phyloP scores from a whole-genome alignment of 371 early-diverging fungal species.

The Cokeromyces recurvatus region DNA sequence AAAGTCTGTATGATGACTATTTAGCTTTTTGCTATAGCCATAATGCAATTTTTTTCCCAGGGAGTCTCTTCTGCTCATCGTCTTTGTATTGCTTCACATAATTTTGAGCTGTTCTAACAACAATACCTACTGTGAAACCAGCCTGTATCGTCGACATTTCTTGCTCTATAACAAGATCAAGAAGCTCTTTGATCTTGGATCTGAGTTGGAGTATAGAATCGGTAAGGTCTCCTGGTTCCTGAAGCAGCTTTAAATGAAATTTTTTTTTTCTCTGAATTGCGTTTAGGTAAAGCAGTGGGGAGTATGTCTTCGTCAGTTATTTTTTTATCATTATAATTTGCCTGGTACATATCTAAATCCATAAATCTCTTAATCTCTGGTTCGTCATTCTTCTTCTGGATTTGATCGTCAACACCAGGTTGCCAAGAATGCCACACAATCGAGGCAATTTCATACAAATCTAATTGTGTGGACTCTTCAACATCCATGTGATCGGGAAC shows the following conservation, averaged over 20 bases:
- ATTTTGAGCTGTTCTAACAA: too few species aligned
- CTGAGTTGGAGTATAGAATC: conserved; percentile 5
- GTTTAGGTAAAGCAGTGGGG: neutral
- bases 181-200: conserved; percentile 15
- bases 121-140: too few species aligned
- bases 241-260: too few species aligned
- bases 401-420: too few species aligned
- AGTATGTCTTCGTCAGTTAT: neutral
- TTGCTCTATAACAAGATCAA: conserved; percentile 13
- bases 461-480: neutral
- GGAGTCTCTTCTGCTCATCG: too few species aligned
- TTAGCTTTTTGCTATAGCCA: too few species aligned
- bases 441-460: conserved; percentile 2
- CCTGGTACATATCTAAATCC: conserved; percentile 5
- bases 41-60: too few species aligned
- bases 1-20: too few species aligned
- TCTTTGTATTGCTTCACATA: too few species aligned
- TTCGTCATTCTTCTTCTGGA: neutral
- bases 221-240: conserved; percentile 1
- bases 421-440: conserved; percentile 12
- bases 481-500: conserved; percentile 5
- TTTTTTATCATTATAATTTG: neutral
- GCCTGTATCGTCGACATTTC: too few species aligned
- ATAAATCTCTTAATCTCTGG: conserved; percentile 6
- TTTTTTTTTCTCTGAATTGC: neutral